Evolutionary conservation across 768 basidiomycete species (phyloP), one percentile per base, ranked within the genome.

Genomic region (Macrocybe gigantea): DNA sequence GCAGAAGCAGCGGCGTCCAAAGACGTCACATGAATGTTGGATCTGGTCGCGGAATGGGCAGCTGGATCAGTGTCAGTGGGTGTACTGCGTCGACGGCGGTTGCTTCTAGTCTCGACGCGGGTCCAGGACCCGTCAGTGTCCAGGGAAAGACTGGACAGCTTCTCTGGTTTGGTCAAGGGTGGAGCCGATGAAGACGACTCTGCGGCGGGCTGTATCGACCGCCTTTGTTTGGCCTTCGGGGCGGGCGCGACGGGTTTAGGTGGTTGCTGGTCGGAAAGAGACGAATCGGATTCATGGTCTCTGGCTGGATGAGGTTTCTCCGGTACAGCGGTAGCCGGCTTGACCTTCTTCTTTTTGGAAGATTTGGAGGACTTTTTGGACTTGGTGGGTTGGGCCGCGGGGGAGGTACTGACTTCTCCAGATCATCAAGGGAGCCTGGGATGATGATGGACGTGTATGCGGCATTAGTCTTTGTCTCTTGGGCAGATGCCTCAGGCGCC

Each of bases 111-210:
- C 52, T 78, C 76, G n/a, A 88, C 80, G 47, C 80, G 82, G 14
- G 85, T 87, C 86, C 86, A 88, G 5, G 81, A 80, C 33, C 74
- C 70, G 53, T 85, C 82, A 1, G 75, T 78, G 49, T 78, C 78
- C 44, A 64, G 58, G 11, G 66, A 71, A 38, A 63, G 61, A 48
- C 36, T 38, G 29, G 60, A 50, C 10, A 59, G 58, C 32, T 48
- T 41, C 37, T 51, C 44, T 33, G 52, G 39, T 35, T 56, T 49
- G 11, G 49, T 45, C 14, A 58, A 47, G 15, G 57, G 60, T 33
- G 62, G 47, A 5, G 59, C 41, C 1, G 56, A 44, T 2, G 57
- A 45, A 5, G 53, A 37, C 5, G 48, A 35, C 15, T 55, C 42
- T 33, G 11, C 35, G 42, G 12, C 10, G 32, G 31, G 32, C 11